A percentile compares a stretch with the other conserved stretches of the same genome.
Conservation (phyloP, 139 green algal species). For the Chlorella vulgaris region DNA sequence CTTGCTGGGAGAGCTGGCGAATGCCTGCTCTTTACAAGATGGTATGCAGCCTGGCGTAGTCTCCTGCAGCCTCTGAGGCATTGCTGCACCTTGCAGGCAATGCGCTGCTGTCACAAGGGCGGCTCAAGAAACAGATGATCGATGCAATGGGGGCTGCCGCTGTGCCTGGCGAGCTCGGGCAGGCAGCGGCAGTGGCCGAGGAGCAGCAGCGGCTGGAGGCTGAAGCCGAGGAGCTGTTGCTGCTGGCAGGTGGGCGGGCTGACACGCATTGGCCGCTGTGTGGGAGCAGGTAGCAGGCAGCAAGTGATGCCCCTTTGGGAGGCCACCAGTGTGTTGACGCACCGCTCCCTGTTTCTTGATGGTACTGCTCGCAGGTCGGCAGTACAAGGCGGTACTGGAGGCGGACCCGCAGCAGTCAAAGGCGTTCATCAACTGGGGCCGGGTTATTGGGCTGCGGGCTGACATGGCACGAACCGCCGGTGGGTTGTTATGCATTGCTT, state of each 20-base stretch:
- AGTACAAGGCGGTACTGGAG: constrained; percentile 35
- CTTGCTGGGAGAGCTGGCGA: no score
- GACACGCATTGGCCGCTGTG: not conserved
- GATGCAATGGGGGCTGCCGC: constrained; percentile 11
- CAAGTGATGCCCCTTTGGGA: no score
- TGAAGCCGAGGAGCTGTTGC: constrained; percentile 43
- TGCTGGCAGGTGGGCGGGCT: constrained; percentile 28
- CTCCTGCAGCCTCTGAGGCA: not conserved
- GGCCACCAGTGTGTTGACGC: no score
- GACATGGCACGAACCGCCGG: constrained; percentile 27
- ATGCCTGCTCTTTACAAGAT: no score
- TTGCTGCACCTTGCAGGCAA: constrained; percentile 26
- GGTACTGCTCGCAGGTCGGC: constrained; percentile 21
- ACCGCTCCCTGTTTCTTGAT: not conserved
- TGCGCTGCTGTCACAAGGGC: constrained; percentile 33
- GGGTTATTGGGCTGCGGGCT: constrained; percentile 38
- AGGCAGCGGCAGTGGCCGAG: not conserved
- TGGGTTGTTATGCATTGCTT: constrained; percentile 9
- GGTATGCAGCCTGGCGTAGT: no score
- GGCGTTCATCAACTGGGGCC: constrained; percentile 51
- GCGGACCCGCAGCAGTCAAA: constrained; percentile 27
- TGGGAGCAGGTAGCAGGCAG: no score
- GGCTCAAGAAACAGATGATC: constrained; percentile 35
- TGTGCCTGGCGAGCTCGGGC: not conserved
- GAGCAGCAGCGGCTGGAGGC: constrained; percentile 13